Evolutionary conservation across 345 rosid species (phyloP), one percentile per base, ranked within the genome.

Genomic region (Balakata baccata): DNA sequence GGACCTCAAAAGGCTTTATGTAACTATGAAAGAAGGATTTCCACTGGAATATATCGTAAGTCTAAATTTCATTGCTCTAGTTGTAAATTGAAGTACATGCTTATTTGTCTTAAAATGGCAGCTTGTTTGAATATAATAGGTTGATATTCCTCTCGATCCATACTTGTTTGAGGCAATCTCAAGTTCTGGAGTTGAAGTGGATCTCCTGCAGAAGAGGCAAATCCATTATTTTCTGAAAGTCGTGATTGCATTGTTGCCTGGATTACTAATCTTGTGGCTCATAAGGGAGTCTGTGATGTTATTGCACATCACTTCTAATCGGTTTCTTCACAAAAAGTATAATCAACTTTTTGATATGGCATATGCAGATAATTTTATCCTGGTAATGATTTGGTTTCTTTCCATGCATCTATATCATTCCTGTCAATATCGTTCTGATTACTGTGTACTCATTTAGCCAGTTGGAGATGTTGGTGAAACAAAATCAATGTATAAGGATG

Each of bases 21-120:
- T 94, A 73, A 92, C 96, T 14, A 92, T 94, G 98, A 94, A 89
- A 73, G 97, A 92, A 89, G 98, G 97, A 61, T 92, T 92, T 84
- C 98, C 97, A 25, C 75, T 90, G 53, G 98, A 94, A 88, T 94
- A 89, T 85, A 74, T 89, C 74, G 98, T 94, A 88, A 87, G 98
- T 82, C 22, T 41, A 68, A 71, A 9, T 63, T 29, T 79, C 46
- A 52, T 71, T 74, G 63, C 66, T 74, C 74, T 75, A 10, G 54
- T 57, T 6, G 12, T 61, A 52, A 65, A 64, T 38, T 41, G 77
- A 76, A 63, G 69, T 50, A 22, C 59, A 45, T 75, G 20, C 69
- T 61, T 68, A 72, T 17, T 37, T 66, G 67, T 20, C 51, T 43
- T 65, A 83, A 16, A 69, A 56, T 77, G 70, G 56, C n/a, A 59